Conservation (phyloP, 1,284 basidiomycete genomes). For the Leucoagaricus sp. region DNA sequence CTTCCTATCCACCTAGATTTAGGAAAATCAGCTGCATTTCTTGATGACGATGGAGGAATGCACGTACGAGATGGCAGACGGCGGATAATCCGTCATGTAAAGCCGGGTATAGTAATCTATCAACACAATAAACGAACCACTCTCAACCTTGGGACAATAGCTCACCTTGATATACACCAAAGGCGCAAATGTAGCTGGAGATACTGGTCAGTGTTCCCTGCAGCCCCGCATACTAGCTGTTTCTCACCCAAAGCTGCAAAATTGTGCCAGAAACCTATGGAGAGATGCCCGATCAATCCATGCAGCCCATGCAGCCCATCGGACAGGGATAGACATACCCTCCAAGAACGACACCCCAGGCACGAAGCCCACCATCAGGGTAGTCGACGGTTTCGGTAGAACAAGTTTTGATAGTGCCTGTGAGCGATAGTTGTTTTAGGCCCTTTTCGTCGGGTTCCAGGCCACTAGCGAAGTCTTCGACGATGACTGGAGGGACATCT, state of each 20-base stretch:
- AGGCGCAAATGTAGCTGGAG: constrained; percentile 35
- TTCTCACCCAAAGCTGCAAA: constrained; percentile 36
- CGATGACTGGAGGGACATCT: background rate
- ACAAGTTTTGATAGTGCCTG: background rate
- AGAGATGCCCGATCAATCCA: too few relatives aligned
- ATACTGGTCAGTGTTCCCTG: background rate
- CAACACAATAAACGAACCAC: constrained; percentile 12
- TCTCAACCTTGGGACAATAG: background rate
- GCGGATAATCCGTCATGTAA: constrained; percentile 34
- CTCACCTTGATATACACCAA: constrained; percentile 43
- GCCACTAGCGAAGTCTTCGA: background rate
- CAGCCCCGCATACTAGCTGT: too few relatives aligned
- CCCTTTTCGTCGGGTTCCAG: background rate
- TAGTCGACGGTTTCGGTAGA: constrained; percentile 13
- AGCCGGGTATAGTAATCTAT: constrained; percentile 28
- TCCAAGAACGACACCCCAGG: constrained; percentile 37
- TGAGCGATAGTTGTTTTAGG: background rate
- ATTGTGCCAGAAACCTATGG: constrained; percentile 21
- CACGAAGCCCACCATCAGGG: constrained; percentile 38
- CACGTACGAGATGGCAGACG: constrained; percentile 38
- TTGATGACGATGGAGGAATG: background rate
- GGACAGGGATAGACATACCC: constrained; percentile 27
- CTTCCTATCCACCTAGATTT: constrained; percentile 43
- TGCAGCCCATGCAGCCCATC: background rate
- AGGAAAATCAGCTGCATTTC: background rate